Evolutionary conservation across 768 basidiomycete species (phyloP).

Genomic region (Mycena chlorophos): DNA sequence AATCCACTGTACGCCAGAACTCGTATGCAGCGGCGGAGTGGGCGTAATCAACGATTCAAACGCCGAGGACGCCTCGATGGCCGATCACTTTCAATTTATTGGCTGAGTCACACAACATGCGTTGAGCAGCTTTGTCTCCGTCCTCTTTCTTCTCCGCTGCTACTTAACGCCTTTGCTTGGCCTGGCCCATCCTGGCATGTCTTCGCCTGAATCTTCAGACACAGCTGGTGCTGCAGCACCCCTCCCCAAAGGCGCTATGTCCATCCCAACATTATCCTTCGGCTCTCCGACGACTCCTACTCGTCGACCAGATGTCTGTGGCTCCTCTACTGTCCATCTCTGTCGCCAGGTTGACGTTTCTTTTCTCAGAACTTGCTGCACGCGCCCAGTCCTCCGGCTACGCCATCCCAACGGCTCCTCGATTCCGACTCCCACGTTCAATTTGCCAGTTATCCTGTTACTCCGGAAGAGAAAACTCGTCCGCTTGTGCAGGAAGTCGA

Average conservation of each 20-base stretch:
- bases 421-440: conserved; percentile 19
- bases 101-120: too few species aligned
- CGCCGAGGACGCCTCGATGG: too few species aligned
- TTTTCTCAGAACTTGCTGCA: background rate
- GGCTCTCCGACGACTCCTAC: conserved; percentile 6
- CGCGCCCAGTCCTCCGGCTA: conserved; percentile 12
- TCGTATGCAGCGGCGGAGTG: too few species aligned
- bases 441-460: conserved; percentile 18
- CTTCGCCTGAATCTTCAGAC: background rate
- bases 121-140: too few species aligned
- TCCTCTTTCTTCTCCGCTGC: too few species aligned
- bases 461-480: conserved; percentile 12
- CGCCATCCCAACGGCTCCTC: conserved; percentile 19
- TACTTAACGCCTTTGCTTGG: too few species aligned
- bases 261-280: conserved; percentile 7
- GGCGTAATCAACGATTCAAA: too few species aligned
- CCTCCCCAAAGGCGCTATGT: conserved; percentile 22
- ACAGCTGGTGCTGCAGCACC: conserved; percentile 2
- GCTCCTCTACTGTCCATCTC: background rate
- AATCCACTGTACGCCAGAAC: too few species aligned
- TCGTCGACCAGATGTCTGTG: conserved; percentile 4
- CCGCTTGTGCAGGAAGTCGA: conserved; percentile 18
- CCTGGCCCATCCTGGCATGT: background rate
- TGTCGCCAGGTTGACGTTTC: background rate
- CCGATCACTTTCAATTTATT: too few species aligned